These are phyloP conservation scores for Trichophyton equinum DNA, from an alignment of 2,329 filamentous ascomycete species.

Conservation along the genomic window DNA sequence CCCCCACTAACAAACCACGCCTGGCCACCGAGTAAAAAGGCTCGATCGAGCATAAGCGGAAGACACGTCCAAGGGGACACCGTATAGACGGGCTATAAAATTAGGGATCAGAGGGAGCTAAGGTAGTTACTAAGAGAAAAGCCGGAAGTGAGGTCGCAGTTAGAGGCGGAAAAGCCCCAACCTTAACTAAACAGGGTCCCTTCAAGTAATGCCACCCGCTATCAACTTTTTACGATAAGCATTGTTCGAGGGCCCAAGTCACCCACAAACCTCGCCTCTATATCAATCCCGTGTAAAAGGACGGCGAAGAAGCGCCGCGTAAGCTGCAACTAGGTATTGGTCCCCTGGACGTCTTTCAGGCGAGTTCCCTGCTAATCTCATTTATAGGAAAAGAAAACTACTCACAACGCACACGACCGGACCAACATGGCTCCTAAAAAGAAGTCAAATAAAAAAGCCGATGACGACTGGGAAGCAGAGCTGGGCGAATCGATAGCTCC, in stretches of 20 bases:
- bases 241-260: neutral
- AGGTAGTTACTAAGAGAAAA: neutral
- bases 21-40: too few species aligned
- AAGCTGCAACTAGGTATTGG: neutral
- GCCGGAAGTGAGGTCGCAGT: neutral
- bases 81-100: too few species aligned
- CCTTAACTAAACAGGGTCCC: neutral
- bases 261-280: conserved; percentile 1
- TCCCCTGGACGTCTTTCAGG: neutral
- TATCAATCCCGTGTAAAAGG: neutral
- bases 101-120: too few species aligned
- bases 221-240: neutral
- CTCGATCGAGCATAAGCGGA: too few species aligned
- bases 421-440: conserved; percentile 77
- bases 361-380: neutral
- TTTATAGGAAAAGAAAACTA: neutral
- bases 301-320: conserved; percentile 1
- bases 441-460: conserved; percentile 69
- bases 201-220: neutral
- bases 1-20: too few species aligned
- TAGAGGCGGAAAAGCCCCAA: neutral
- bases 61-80: too few species aligned
- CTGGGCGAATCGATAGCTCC: conserved; percentile 59
- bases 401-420: neutral
- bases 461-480: conserved; percentile 93